Conservation (phyloP, 2,329 filamentous ascomycete genomes). For the Aspergillus viridinutans region DNA sequence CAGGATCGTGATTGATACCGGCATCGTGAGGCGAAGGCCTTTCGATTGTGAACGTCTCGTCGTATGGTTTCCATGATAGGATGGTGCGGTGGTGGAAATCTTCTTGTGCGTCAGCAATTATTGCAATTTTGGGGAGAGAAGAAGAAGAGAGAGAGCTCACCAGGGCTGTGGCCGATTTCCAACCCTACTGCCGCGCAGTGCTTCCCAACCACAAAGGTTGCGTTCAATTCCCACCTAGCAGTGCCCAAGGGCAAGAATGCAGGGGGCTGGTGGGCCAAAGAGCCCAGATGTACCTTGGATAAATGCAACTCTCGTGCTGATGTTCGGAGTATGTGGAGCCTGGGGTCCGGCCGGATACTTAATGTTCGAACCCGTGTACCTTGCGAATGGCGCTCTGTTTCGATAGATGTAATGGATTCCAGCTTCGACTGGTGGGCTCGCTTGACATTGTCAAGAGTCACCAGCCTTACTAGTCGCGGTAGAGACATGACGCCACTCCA, state of each 20-base stretch:
- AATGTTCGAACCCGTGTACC: conserved; percentile 43
- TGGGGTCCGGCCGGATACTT: conserved; percentile 31
- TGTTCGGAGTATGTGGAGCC: conserved; percentile 26
- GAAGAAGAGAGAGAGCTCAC: conserved; percentile 7
- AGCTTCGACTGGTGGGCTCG: conserved; percentile 35
- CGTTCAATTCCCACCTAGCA: conserved; percentile 22
- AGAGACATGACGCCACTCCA: conserved; percentile 50
- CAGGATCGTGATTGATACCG: conserved; percentile 33
- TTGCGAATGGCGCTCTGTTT: conserved; percentile 19
- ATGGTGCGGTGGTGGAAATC: conserved; percentile 26
- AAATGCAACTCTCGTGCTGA: conserved; percentile 9
- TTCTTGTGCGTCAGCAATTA: conserved; percentile 16
- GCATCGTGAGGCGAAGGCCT: conserved; percentile 24
- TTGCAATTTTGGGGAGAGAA: neutral
- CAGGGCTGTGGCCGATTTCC: conserved; percentile 24
- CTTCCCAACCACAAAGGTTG: conserved; percentile 23
- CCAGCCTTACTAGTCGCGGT: conserved; percentile 43
- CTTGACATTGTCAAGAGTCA: conserved; percentile 35
- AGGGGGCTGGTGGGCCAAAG: neutral
- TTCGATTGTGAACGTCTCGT: conserved; percentile 42
- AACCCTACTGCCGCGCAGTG: conserved; percentile 26
- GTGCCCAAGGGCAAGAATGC: conserved; percentile 10
- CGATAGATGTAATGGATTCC: conserved; percentile 41
- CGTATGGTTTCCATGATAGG: conserved; percentile 36
- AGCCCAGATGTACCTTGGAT: neutral